Base-by-base conservation (phyloP, 495 filamentous ascomycete species). In the Chaetomium tenue region DNA sequence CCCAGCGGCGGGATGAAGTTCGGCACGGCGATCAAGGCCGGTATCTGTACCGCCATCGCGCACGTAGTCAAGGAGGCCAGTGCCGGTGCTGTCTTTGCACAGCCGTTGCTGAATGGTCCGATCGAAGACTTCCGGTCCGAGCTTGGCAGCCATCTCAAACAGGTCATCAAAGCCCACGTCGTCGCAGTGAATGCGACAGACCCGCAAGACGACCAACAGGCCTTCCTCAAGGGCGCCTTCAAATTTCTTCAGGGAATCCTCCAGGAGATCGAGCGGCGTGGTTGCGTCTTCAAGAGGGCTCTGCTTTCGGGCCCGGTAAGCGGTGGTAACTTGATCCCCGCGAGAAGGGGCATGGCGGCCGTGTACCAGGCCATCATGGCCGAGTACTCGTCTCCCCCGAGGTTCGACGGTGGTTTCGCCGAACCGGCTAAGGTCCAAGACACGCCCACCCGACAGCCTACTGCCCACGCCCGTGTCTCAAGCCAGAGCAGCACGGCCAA, bases 1-100 rank as follows among this genome's bases (percentile, higher is more conserved):
- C 50, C 63, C 26, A 55, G 57, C 40, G 47, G 47, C 5, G 30
- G n/a, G 3, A 39, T 37, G 13, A n/a, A 16, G 33, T 48, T 63
- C 28, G 65, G 54, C 25, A 55, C 57, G 26, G 3, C 63, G 2
- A 67, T 64, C 39, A 60, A 60, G 56, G 51, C 55, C 2, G 65
- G 65, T 4, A 26, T 67, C 16, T 57, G 61, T 39, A 46, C 61
- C 0, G 65, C 53, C 33, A 37, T 67, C 23, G 20, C n/a, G 16
- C 20, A 18, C 13, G 16, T 63, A 20, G 46, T 54, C 40, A 18
- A 16, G 25, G 65, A 67, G 23, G 61, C 57, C 44, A 47, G 13
- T 8, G 18, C 16, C n/a, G 61, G 61, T 15, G 57, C 57, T 9
- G 44, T 57, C 20, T 39, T 67, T 42, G 39, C 48, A 3, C 60